Evolutionary conservation across 2,329 filamentous ascomycete genomes (phyloP), one percentile per base, ranked within the genome.

Genomic region (Nothophaeocryptopus gaeumannii): DNA sequence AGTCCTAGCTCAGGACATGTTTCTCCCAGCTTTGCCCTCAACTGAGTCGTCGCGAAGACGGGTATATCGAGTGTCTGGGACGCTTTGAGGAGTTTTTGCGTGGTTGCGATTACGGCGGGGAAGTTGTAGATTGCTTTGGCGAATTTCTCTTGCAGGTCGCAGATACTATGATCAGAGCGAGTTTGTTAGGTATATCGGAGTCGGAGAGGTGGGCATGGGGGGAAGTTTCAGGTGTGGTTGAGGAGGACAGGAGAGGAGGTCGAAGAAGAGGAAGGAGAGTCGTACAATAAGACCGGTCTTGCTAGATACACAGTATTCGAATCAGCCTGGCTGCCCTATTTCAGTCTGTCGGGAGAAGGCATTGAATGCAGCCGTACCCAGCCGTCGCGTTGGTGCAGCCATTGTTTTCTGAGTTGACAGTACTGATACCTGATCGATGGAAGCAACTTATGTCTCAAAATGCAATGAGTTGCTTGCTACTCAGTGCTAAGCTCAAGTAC

Each of bases 71-170:
- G 81, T 44, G 67, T 61, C 46, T 67, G 58, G 44, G 72, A 72
- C 9, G 76, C 76, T 67, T 69, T 71, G 30, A 79, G 70, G 58
- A 79, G 66, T 64, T 79, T 79, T 59, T 77, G 73, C 8, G 76
- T 73, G 1, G 76, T 79, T 9, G 71, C 65, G 47, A 79, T 66
- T 29, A 96, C 80, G 67, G 87, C 89, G 56, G 88, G 81, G 66
- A 91, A 96, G 66, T 95, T 85, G 72, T 85, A 81, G 63, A 97
- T 96, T 48, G 84, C 85, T 8, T 77, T 76, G 54, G 89, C 82
- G 73, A 97, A 97, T 70, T 90, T 95, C 61, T 96, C 92, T 74
- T 97, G 92, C 56, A 97, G 78, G 66, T 97, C 92, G 74, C 92
- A 97, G 67, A 97, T 82, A 64, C 91, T 96, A 55, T 14, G 26